Percentiles rank a stretch among this genome's conserved stretches.
Evolutionary conservation across 495 filamentous ascomycete species (phyloP).

Genomic region (Amniculicola lignicola): DNA sequence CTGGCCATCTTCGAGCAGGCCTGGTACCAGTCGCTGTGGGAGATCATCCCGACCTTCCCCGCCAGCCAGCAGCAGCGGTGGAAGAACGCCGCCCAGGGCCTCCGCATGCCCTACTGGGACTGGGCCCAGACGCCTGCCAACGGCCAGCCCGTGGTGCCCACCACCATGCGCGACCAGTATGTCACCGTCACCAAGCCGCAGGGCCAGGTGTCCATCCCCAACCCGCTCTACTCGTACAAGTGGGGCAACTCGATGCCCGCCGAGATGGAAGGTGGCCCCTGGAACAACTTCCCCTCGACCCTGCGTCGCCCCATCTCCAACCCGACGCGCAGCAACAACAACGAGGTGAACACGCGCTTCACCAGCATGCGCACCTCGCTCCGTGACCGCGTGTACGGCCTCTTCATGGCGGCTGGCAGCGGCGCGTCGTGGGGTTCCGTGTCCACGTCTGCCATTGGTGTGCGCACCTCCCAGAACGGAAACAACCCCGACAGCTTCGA

Average conservation of each 20-base stretch:
- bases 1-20: slow-evolving; percentile 66
- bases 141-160: slow-evolving; percentile 24
- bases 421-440: slow-evolving; percentile 15
- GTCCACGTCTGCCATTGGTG: slow-evolving; percentile 24
- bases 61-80: slow-evolving; percentile 20
- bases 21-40: slow-evolving; percentile 49
- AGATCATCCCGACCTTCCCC: slow-evolving; percentile 55
- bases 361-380: slow-evolving; percentile 16
- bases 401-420: slow-evolving; percentile 29
- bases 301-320: slow-evolving; percentile 28
- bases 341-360: slow-evolving; percentile 17
- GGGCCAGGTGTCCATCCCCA: slow-evolving; percentile 24
- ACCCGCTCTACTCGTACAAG: slow-evolving; percentile 32
- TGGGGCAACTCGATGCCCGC: slow-evolving; percentile 20
- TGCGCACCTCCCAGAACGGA: slow-evolving; percentile 10
- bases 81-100: slow-evolving; percentile 17
- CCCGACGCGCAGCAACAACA: slow-evolving; percentile 32
- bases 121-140: slow-evolving; percentile 25
- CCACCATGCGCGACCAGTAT: slow-evolving; percentile 21
- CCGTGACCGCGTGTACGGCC: slow-evolving; percentile 30
- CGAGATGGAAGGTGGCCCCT: slow-evolving; percentile 27
- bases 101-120: slow-evolving; percentile 35
- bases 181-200: slow-evolving; percentile 29
- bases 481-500: slow-evolving; percentile 32
- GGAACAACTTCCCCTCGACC: slow-evolving; percentile 21